phyloP scores from a whole-genome alignment of 169 alveolate genomes.

The Cryptosporidium ryanae region DNA sequence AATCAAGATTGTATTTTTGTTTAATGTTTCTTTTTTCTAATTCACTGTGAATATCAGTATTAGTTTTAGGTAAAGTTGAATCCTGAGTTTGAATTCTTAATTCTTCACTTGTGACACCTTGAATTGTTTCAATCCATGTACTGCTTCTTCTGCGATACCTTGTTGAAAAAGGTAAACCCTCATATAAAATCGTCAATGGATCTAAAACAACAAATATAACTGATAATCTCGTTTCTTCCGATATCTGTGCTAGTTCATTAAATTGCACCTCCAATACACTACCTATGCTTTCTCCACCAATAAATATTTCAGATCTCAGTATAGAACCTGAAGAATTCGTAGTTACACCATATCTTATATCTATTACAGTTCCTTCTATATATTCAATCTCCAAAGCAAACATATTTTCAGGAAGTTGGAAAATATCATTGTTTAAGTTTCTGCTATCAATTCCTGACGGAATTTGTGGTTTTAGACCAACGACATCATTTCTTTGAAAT shows the following conservation, averaged over 20 bases:
- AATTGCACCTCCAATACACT: conserved; percentile 90
- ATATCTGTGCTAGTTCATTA: conserved; percentile 87
- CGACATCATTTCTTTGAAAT: conserved; percentile 91
- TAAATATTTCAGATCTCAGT: conserved; percentile 88
- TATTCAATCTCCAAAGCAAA: conserved; percentile 59
- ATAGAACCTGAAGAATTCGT: conserved; percentile 63
- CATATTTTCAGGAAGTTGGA: conserved; percentile 52
- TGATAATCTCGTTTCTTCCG: conserved; percentile 86
- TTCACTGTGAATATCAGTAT: background rate
- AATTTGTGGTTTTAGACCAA: conserved; percentile 86
- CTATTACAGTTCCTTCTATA: conserved; percentile 65
- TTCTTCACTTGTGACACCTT: background rate
- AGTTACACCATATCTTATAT: conserved; percentile 70
- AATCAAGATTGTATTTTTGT: conserved; percentile 1
- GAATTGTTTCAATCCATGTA: conserved; percentile 64
- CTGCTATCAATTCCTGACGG: conserved; percentile 75
- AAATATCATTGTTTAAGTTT: background rate
- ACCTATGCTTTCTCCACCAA: conserved; percentile 91
- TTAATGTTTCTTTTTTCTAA: background rate
- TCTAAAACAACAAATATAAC: conserved; percentile 89
- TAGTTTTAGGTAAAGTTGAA: background rate
- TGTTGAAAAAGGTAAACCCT: conserved; percentile 84
- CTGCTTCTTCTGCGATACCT: conserved; percentile 75
- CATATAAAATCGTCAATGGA: conserved; percentile 83
- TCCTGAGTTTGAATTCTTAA: conserved; percentile 31